A percentile compares a stretch with the other conserved stretches of the same genome.
Evolutionary conservation across 805 yeast genomes (phyloP).

Genomic region (Candida odintsovae): DNA sequence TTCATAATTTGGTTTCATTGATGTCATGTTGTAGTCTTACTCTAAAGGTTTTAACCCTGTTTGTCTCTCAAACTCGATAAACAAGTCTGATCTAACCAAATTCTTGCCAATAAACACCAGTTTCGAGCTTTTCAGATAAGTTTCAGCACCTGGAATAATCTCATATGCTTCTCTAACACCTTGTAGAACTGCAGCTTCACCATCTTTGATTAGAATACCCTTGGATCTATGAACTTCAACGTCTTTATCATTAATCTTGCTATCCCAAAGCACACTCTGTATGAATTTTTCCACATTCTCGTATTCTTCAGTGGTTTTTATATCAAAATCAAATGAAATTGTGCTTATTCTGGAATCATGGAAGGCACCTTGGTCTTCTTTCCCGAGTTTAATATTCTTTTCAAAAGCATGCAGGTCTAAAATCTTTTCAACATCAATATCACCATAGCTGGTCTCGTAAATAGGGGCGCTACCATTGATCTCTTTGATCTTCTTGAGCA

Average conservation of each 20-base stretch:
- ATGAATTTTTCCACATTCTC: constrained; percentile 52
- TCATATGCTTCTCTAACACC: constrained; percentile 95
- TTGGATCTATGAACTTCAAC: constrained; percentile 79
- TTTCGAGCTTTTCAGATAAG: constrained; percentile 42
- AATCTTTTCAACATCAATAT: constrained; percentile 57
- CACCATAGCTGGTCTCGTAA: constrained; percentile 66
- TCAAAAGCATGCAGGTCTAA: constrained; percentile 81
- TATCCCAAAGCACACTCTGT: constrained; percentile 76
- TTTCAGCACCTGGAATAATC: constrained; percentile 41
- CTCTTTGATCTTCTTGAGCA: constrained; percentile 35
- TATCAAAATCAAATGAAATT: constrained; percentile 39
- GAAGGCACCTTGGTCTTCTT: constrained; percentile 24
- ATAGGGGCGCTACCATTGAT: constrained; percentile 72
- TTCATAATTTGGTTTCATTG: not conserved
- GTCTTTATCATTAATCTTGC: constrained; percentile 32
- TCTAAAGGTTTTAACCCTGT: constrained; percentile 8
- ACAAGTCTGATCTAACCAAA: constrained; percentile 33
- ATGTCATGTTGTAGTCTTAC: not conserved
- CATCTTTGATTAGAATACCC: constrained; percentile 54
- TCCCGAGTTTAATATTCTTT: constrained; percentile 24
- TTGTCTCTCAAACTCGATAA: constrained; percentile 25
- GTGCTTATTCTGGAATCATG: constrained; percentile 55
- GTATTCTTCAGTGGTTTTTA: constrained; percentile 30
- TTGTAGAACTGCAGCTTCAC: constrained; percentile 43
- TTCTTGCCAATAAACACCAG: constrained; percentile 74